Base-by-base conservation (phyloP, 1,284 basidiomycete genomes). In the Rhizoctonia solani region DNA sequence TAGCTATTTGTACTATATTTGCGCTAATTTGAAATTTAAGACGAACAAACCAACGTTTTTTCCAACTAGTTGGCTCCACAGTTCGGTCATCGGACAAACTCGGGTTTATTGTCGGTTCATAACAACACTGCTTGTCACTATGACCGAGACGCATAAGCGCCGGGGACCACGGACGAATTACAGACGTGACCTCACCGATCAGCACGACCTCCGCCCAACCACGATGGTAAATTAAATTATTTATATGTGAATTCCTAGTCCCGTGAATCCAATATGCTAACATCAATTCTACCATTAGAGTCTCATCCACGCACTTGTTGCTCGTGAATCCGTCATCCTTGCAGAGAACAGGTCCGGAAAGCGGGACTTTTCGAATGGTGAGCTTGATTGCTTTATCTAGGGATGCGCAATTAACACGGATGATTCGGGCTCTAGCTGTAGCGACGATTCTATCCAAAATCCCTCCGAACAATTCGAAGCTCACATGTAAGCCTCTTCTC, bases 401-500 rank as follows among this genome's bases (percentile, higher is more conserved):
- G 32, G 58, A 65, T 75, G 74, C 27, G 41, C 25, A 19, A 14
- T 47, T n/a, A 19, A 6, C 19, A 41, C 68, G 39, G 66, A 50
- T 66, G 54, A 50, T 74, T 34, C 32, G 32, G 32, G 32, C 11
- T 34, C 11, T 34, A 86, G 95, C 96, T 16, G 92, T 92, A 5
- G 89, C 94, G 73, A 93, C 91, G 0, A 97, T 98, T 72, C 82
- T 99, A 14, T 90, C 89, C 46, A 96, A 96, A 81, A 98, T 98
- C 74, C 93, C 95, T 0, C 92, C 92, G 1, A 92, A 93, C 75
- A 88, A 97, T 77, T 92, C 90, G 76, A 97, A 97, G 78, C 83
- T 98, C 65, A 96, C 93, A 37, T 98, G 83, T 77, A 72, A 70
- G 76, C 72, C n/a, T 46, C 3, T 54, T 41, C 32, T 30, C 29